Conservation (phyloP, 192 early-diverging fungal genomes). For the Rhizoclosmatium globosum region DNA sequence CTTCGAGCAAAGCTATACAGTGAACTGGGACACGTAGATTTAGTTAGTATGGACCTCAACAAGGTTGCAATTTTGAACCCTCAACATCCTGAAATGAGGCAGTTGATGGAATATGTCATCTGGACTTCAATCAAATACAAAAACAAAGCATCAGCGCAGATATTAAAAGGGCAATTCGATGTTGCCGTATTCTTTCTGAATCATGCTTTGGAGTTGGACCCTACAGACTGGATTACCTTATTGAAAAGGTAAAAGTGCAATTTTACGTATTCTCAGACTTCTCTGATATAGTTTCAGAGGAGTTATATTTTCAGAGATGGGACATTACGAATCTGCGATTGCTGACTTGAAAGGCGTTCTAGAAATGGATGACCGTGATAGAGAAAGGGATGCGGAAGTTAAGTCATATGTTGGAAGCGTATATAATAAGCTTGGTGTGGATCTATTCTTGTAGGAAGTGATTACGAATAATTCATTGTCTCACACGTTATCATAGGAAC, state of each 20-base stretch:
- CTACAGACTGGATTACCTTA: constrained; percentile 50
- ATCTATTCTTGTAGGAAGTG: constrained; percentile 42
- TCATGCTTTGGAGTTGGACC: constrained; percentile 60
- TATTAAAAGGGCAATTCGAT: constrained; percentile 47
- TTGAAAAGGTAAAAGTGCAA: constrained; percentile 44
- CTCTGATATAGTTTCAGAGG: constrained; percentile 38
- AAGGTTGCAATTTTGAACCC: constrained; percentile 38
- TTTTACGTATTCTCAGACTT: background rate
- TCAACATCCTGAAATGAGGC: constrained; percentile 51
- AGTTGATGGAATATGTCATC: constrained; percentile 45
- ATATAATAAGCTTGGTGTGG: constrained; percentile 52
- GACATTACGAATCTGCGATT: constrained; percentile 55
- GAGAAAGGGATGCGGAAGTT: constrained; percentile 49
- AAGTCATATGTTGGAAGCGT: constrained; percentile 47
- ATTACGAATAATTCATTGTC: background rate
- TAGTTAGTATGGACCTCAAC: constrained; percentile 52
- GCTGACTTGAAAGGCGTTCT: constrained; percentile 52
- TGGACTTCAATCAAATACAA: constrained; percentile 51
- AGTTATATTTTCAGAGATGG: constrained; percentile 51
- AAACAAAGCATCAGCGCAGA: constrained; percentile 57
- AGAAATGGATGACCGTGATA: constrained; percentile 27
- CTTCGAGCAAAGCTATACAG: constrained; percentile 58
- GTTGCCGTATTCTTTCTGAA: constrained; percentile 54
- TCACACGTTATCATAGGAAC: constrained; percentile 13
- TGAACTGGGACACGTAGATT: constrained; percentile 45